These are phyloP conservation scores for Aureobasidium sp. DNA, from an alignment of 2,329 filamentous ascomycete genomes.

Conservation along the genomic window DNA sequence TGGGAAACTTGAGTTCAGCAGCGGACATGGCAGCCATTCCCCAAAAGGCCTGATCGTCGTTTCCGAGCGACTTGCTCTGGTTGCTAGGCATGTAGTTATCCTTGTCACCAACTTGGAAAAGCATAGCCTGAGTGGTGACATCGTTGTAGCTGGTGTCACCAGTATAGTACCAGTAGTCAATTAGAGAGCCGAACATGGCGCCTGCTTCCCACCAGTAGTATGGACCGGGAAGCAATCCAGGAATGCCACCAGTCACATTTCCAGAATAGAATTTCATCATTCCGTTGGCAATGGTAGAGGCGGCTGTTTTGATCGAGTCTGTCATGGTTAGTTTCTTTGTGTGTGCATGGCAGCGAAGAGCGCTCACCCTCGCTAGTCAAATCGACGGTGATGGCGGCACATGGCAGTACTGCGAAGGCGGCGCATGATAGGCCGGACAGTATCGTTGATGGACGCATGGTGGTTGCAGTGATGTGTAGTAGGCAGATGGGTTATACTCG, in stretches of 20 bases:
- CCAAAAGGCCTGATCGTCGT: slow-evolving; percentile 52
- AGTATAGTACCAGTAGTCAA: slow-evolving; percentile 63
- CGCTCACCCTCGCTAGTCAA: slow-evolving; percentile 16
- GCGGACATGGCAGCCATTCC: slow-evolving; percentile 48
- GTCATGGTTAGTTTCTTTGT: background rate
- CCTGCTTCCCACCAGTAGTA: slow-evolving; percentile 68
- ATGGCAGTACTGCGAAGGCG: slow-evolving; percentile 14
- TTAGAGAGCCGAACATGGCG: slow-evolving; percentile 54
- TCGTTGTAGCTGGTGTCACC: slow-evolving; percentile 56
- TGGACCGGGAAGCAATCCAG: slow-evolving; percentile 51
- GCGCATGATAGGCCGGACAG: slow-evolving; percentile 12
- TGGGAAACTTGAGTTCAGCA: slow-evolving; percentile 41
- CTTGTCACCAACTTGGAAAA: slow-evolving; percentile 50
- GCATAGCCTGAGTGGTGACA: slow-evolving; percentile 46
- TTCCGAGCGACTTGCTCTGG: slow-evolving; percentile 32
- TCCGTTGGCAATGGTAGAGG: slow-evolving; percentile 35
- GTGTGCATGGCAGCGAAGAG: background rate
- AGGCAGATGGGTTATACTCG: background rate
- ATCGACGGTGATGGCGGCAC: slow-evolving; percentile 16
- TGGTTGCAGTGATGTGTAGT: background rate
- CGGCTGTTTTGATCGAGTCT: slow-evolving; percentile 38
- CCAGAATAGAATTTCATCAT: slow-evolving; percentile 46
- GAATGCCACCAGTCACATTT: slow-evolving; percentile 41
- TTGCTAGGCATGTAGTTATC: slow-evolving; percentile 49
- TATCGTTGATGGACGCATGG: slow-evolving; percentile 15